Evolutionary conservation across 2,329 filamentous ascomycete genomes (phyloP).

Genomic region (Aspergillus sp.): DNA sequence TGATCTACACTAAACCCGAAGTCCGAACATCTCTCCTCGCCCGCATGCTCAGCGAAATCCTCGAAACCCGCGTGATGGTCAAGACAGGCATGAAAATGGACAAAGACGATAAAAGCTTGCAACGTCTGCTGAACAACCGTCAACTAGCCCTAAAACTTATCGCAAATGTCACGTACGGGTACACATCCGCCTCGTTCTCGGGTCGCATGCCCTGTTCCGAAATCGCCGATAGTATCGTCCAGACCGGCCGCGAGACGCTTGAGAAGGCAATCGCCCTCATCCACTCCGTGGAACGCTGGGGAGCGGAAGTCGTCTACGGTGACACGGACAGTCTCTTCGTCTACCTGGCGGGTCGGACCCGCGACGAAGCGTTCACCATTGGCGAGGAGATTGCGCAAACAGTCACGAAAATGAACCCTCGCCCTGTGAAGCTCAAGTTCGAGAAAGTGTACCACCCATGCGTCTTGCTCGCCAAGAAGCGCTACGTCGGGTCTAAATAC

Average conservation of each 20-base stretch:
- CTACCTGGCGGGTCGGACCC: constrained; percentile 76
- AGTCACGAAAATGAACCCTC: constrained; percentile 82
- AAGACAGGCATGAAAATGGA: constrained; percentile 94
- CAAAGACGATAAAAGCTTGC: constrained; percentile 76
- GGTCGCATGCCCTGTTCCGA: constrained; percentile 97
- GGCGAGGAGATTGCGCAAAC: constrained; percentile 84
- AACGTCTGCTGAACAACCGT: constrained; percentile 83
- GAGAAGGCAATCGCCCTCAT: constrained; percentile 91
- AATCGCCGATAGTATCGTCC: constrained; percentile 96
- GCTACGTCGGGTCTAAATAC: constrained; percentile 97
- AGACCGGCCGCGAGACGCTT: constrained; percentile 87
- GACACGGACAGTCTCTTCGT: constrained; percentile 96
- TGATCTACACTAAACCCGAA: constrained; percentile 83
- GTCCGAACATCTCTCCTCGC: constrained; percentile 85
- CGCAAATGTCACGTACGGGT: constrained; percentile 98
- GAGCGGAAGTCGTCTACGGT: constrained; percentile 93
- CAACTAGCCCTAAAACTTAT: constrained; percentile 91
- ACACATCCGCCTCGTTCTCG: constrained; percentile 93
- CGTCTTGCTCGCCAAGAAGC: constrained; percentile 88
- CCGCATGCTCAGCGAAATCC: constrained; percentile 92
- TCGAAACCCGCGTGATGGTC: constrained; percentile 95
- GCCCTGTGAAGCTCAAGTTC: constrained; percentile 91
- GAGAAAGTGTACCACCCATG: constrained; percentile 98
- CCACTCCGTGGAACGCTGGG: constrained; percentile 79
- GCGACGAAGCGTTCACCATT: constrained; percentile 82